Percentiles rank a stretch among this genome's conserved stretches.
Conservation (phyloP, 495 filamentous ascomycete species). For the Geoglossum glabrum region DNA sequence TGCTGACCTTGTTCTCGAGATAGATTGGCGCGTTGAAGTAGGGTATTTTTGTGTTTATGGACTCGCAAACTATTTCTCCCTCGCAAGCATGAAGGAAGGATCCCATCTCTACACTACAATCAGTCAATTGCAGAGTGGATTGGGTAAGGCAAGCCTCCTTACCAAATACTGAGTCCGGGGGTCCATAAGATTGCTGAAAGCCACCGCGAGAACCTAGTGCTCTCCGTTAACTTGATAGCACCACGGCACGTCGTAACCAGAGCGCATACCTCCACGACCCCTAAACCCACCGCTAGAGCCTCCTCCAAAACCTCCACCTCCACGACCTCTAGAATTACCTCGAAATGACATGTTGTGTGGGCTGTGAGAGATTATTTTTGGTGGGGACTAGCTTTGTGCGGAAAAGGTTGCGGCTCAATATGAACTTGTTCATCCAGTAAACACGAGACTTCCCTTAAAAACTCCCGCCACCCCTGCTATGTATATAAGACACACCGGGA, state of each 20-base stretch:
- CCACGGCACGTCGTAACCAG: neutral
- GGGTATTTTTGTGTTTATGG: slow-evolving; percentile 82
- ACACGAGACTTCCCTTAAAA: no score
- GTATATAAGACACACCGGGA: no score
- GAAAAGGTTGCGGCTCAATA: neutral
- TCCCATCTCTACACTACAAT: slow-evolving; percentile 51
- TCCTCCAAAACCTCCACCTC: slow-evolving; percentile 13
- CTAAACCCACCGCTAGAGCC: slow-evolving; percentile 13
- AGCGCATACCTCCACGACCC: slow-evolving; percentile 14
- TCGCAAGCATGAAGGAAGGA: slow-evolving; percentile 83
- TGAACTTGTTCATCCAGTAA: no score
- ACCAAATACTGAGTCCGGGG: slow-evolving; percentile 48
- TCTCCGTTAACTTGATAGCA: neutral
- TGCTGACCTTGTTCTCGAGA: slow-evolving; percentile 78
- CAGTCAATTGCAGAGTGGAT: slow-evolving; percentile 2
- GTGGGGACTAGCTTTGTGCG: neutral
- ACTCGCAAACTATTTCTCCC: slow-evolving; percentile 90
- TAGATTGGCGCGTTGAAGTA: slow-evolving; percentile 99
- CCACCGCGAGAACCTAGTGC: slow-evolving; percentile 33
- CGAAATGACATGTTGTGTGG: slow-evolving; percentile 17
- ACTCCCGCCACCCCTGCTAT: no score
- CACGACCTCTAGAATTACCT: slow-evolving; percentile 14
- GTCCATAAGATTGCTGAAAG: slow-evolving; percentile 42
- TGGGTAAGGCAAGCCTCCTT: slow-evolving; percentile 7
- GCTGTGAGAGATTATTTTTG: neutral